phyloP scores from a whole-genome alignment of 306 rosid genomes.

The Trifolium subterraneum region DNA sequence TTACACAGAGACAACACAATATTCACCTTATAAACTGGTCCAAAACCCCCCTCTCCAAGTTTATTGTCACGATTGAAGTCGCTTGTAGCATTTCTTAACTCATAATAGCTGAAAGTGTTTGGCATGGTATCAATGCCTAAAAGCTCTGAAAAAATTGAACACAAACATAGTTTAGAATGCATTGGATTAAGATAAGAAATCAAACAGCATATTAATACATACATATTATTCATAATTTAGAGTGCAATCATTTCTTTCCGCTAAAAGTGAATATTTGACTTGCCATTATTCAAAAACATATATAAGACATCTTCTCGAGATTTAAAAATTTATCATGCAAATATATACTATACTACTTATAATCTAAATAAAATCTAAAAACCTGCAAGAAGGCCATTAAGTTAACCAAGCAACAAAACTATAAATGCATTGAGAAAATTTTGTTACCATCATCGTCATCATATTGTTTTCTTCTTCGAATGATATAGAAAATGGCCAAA shows the following conservation, averaged over 20 bases:
- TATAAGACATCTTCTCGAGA: not conserved
- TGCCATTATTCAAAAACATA: not conserved
- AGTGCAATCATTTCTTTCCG: not conserved
- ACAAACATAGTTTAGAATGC: not conserved
- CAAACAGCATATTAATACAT: not conserved
- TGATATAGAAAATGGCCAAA: conserved; percentile 39
- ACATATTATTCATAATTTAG: no score
- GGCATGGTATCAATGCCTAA: conserved; percentile 70
- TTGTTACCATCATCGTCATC: conserved; percentile 62
- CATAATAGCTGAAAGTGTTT: conserved; percentile 68
- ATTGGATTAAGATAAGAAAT: conserved; percentile 23
- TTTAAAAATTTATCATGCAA: not conserved
- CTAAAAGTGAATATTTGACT: not conserved
- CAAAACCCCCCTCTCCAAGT: no score
- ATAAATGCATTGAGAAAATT: not conserved
- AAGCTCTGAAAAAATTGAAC: conserved; percentile 56
- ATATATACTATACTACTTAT: no score
- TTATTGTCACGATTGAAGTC: conserved; percentile 50
- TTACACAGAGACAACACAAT: not conserved
- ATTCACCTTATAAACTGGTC: not conserved
- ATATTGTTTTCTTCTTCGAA: conserved; percentile 47
- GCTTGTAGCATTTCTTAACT: conserved; percentile 65
- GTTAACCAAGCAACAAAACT: not conserved
- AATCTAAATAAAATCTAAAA: no score
- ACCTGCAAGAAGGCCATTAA: no score